Conservation (phyloP, 78 protist species). For the Cavenderia fasciculata region DNA sequence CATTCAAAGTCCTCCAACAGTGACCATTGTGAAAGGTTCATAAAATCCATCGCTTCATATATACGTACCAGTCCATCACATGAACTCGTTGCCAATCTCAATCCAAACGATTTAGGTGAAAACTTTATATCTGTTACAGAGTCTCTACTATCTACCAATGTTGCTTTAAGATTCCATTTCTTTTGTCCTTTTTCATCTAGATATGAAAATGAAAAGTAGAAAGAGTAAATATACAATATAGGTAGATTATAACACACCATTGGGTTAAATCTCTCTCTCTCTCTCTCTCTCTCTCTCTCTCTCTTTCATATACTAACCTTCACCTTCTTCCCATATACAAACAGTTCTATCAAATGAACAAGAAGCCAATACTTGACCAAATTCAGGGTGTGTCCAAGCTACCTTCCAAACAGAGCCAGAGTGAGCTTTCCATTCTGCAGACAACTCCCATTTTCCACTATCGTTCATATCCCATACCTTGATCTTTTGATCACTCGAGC, state of each 20-base stretch:
- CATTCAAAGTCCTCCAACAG: constrained; percentile 76
- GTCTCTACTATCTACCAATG: constrained; percentile 83
- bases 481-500: constrained; percentile 83
- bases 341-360: constrained; percentile 91
- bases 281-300: background rate
- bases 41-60: constrained; percentile 94
- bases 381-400: constrained; percentile 95
- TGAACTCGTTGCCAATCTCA: constrained; percentile 89
- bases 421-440: constrained; percentile 88
- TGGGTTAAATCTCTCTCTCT: too few relatives aligned
- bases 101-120: constrained; percentile 87
- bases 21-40: constrained; percentile 89
- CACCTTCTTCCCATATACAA: constrained; percentile 91
- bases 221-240: background rate
- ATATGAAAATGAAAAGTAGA: background rate
- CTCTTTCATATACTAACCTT: constrained; percentile 3
- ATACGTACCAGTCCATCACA: constrained; percentile 88
- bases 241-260: background rate
- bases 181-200: constrained; percentile 34
- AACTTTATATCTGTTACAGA: constrained; percentile 86
- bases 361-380: constrained; percentile 91
- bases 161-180: constrained; percentile 52
- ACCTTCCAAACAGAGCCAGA: constrained; percentile 88
- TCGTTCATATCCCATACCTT: constrained; percentile 79
- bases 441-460: constrained; percentile 54